Conservation (phyloP, 2,329 filamentous ascomycete species). For the Aspergillus fructus region DNA sequence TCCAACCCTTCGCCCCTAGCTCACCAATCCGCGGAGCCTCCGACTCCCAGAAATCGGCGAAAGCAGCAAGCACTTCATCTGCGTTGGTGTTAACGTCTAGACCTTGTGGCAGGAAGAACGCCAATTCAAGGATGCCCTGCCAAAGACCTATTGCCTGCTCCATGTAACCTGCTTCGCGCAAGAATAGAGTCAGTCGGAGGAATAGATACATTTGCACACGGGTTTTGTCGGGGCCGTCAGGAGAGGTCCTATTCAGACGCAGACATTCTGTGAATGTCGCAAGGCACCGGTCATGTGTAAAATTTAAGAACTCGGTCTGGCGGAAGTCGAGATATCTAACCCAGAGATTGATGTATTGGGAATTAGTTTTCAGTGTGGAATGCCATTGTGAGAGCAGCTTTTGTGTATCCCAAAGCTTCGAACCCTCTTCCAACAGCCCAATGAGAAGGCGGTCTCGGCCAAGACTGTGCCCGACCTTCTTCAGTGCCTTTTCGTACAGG, state of each 20-base stretch:
- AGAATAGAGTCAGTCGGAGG: slow-evolving; percentile 69
- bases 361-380: slow-evolving; percentile 56
- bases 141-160: slow-evolving; percentile 77
- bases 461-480: slow-evolving; percentile 48
- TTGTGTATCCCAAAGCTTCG: slow-evolving; percentile 69
- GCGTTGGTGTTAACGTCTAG: slow-evolving; percentile 19
- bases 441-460: slow-evolving; percentile 63
- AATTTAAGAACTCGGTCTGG: slow-evolving; percentile 65
- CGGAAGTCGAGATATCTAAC: slow-evolving; percentile 68
- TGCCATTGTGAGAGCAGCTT: slow-evolving; percentile 66
- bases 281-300: slow-evolving; percentile 67
- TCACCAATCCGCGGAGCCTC: slow-evolving; percentile 81
- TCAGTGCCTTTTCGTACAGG: slow-evolving; percentile 75
- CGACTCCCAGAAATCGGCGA: slow-evolving; percentile 82
- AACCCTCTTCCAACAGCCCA: slow-evolving; percentile 71
- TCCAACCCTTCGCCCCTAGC: slow-evolving; percentile 68
- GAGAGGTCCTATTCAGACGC: slow-evolving; percentile 31
- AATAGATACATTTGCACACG: slow-evolving; percentile 66
- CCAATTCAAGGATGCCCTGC: slow-evolving; percentile 77
- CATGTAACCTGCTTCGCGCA: slow-evolving; percentile 73
- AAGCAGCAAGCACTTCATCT: slow-evolving; percentile 35
- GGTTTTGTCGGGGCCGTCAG: slow-evolving; percentile 22
- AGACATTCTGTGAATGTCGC: slow-evolving; percentile 61
- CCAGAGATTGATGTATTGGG: slow-evolving; percentile 67
- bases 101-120: slow-evolving; percentile 57